phyloP scores from a whole-genome alignment of 2,329 filamentous ascomycete species.

The Trichophyton equinum region DNA sequence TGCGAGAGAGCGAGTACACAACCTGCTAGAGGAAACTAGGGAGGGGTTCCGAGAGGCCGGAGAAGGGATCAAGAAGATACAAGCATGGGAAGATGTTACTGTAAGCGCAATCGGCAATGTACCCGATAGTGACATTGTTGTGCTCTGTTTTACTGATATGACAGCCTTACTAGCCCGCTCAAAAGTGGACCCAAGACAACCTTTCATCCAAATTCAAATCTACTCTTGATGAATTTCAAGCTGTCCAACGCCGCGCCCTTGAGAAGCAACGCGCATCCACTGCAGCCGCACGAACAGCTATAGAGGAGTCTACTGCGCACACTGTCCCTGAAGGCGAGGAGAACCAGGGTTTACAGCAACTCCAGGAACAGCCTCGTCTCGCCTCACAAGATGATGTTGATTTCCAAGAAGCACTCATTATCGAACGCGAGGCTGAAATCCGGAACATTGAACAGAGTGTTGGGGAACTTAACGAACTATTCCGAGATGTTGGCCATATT shows the following conservation, averaged over 20 bases:
- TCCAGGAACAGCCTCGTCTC: slow-evolving; percentile 65
- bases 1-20: slow-evolving; percentile 79
- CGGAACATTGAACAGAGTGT: slow-evolving; percentile 95
- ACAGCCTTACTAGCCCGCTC: slow-evolving; percentile 53
- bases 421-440: slow-evolving; percentile 93
- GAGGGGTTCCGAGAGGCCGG: slow-evolving; percentile 82
- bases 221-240: slow-evolving; percentile 80
- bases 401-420: slow-evolving; percentile 90
- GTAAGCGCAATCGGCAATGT: slow-evolving; percentile 36
- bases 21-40: slow-evolving; percentile 73
- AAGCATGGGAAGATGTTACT: slow-evolving; percentile 72
- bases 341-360: slow-evolving; percentile 54
- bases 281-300: slow-evolving; percentile 65
- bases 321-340: slow-evolving; percentile 30
- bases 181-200: slow-evolving; percentile 94
- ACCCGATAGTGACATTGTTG: not conserved
- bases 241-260: slow-evolving; percentile 74
- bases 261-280: slow-evolving; percentile 87
- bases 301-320: slow-evolving; percentile 45
- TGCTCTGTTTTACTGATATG: not conserved
- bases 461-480: slow-evolving; percentile 88
- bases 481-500: slow-evolving; percentile 95
- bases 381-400: slow-evolving; percentile 91
- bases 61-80: slow-evolving; percentile 84
- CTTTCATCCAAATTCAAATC: slow-evolving; percentile 86